Conservation (phyloP, 805 yeast species). For the Wickerhamiella nectarea region DNA sequence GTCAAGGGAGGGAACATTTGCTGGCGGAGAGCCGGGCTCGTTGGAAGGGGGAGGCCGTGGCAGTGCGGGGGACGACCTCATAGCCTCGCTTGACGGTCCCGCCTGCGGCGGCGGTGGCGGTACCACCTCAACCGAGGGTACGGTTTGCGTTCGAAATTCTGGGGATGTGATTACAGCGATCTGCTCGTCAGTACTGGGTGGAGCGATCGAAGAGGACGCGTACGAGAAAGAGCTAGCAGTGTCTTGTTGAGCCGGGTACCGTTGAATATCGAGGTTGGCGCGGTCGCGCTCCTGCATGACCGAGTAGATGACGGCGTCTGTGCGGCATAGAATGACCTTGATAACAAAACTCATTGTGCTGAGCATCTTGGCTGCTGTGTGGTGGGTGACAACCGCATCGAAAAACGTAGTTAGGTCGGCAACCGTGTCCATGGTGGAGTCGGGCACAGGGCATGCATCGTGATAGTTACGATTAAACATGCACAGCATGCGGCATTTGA, state of each 20-base stretch:
- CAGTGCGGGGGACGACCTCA: too few relatives aligned
- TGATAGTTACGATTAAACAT: slow-evolving; percentile 21
- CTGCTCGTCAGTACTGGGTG: neutral
- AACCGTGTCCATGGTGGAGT: slow-evolving; percentile 16
- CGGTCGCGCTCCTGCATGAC: slow-evolving; percentile 4
- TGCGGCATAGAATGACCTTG: slow-evolving; percentile 24
- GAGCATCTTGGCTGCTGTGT: slow-evolving; percentile 23
- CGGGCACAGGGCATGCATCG: slow-evolving; percentile 18
- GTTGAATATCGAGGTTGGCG: slow-evolving; percentile 9
- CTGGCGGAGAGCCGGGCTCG: neutral
- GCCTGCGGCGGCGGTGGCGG: too few relatives aligned
- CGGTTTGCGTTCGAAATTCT: too few relatives aligned
- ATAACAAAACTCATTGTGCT: slow-evolving; percentile 22
- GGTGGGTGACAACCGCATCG: slow-evolving; percentile 16
- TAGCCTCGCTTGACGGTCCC: too few relatives aligned
- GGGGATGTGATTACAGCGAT: neutral
- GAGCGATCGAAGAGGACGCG: neutral
- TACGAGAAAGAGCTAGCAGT: neutral
- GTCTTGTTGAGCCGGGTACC: neutral
- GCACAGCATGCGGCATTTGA: slow-evolving; percentile 24
- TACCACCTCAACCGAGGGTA: too few relatives aligned
- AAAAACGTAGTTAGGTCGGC: slow-evolving; percentile 15
- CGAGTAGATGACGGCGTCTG: slow-evolving; percentile 20
- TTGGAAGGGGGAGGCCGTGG: too few relatives aligned
- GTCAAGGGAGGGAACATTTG: neutral